Evolutionary conservation across 2,329 filamentous ascomycete species (phyloP), one percentile per base, ranked within the genome.

Genomic region (Monilinia fructigena): DNA sequence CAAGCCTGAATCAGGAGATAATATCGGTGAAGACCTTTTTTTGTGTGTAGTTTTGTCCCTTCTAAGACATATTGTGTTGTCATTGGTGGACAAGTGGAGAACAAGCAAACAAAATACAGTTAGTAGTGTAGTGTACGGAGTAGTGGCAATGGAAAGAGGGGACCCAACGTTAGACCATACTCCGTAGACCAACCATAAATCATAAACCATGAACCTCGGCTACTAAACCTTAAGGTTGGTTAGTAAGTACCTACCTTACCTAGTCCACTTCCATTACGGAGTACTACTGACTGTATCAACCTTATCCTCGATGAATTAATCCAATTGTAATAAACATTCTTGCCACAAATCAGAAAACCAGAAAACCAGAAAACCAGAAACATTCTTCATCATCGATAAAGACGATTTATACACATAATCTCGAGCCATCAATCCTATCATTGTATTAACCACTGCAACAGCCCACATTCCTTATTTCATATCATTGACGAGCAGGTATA

Each of bases 31-130:
- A 60, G 56, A 31, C 56, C n/a, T 2, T 23, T 35, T 7, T 60
- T 48, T 31, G 11, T 48, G 42, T 48, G 42, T 48, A 8, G 11
- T 1, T 50, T 12, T 40, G 12, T 11, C 26, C 42, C 6, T 35
- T 59, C 40, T 59, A 47, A 59, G 55, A 59, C 55, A 59, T 59
- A 60, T 60, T 23, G 58, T 60, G 58, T 60, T 60, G 58, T 60
- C 28, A 18, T 60, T 50, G n/a, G 28, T 38, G 10, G 11, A 1
- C 23, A 14, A 20, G 48, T 50, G 58, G 58, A 45, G 58, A 60
- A 60, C 35, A 60, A 60, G 23, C 28, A 23, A n/a, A 35, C 12
- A 20, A 23, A 55, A 38, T 14, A 6, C 31, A 31, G 31, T 31
- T 31, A 31, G 31, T 31, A 4, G 31, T 6, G 31, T 4, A 6